A percentile compares a stretch with the other conserved stretches of the same genome.
Conservation (phyloP, 768 basidiomycete genomes). For the Xerocomellus chrysenteron region DNA sequence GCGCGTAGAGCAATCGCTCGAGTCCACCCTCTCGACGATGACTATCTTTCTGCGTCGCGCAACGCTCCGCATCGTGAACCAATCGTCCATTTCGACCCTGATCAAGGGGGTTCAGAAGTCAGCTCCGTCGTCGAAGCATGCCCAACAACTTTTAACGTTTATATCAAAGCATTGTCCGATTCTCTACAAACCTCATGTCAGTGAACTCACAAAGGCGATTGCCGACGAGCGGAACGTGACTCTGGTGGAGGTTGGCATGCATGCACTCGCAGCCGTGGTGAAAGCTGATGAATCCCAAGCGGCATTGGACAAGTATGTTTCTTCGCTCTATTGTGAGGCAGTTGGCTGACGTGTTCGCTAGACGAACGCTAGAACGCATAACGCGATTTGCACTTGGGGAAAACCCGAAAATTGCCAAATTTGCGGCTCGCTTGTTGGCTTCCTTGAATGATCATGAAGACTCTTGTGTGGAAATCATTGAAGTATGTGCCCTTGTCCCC, state of each 20-base stretch:
- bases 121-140: slow-evolving; percentile 42
- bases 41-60: slow-evolving; percentile 65
- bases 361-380: slow-evolving; percentile 67
- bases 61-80: slow-evolving; percentile 74
- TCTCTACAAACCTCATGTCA: slow-evolving; percentile 70
- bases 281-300: slow-evolving; percentile 56
- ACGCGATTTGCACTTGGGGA: slow-evolving; percentile 56
- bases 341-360: slow-evolving; percentile 28
- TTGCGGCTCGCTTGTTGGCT: slow-evolving; percentile 74
- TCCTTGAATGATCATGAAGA: slow-evolving; percentile 53
- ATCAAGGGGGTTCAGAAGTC: slow-evolving; percentile 64
- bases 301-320: slow-evolving; percentile 65
- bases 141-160: slow-evolving; percentile 52
- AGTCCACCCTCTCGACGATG: slow-evolving; percentile 67
- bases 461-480: slow-evolving; percentile 54
- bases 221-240: slow-evolving; percentile 57
- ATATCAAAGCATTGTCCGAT: slow-evolving; percentile 76
- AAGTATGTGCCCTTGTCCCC: slow-evolving; percentile 45
- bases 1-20: slow-evolving; percentile 68
- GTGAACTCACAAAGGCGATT: slow-evolving; percentile 73
- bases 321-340: neutral
- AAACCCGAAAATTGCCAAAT: slow-evolving; percentile 74
- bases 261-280: slow-evolving; percentile 70
- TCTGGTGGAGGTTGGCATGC: slow-evolving; percentile 66
- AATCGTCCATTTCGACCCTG: slow-evolving; percentile 80